Evolutionary conservation across 345 rosid genomes (phyloP), one percentile per base, ranked within the genome.

Genomic region (Tarenaya hassleriana): DNA sequence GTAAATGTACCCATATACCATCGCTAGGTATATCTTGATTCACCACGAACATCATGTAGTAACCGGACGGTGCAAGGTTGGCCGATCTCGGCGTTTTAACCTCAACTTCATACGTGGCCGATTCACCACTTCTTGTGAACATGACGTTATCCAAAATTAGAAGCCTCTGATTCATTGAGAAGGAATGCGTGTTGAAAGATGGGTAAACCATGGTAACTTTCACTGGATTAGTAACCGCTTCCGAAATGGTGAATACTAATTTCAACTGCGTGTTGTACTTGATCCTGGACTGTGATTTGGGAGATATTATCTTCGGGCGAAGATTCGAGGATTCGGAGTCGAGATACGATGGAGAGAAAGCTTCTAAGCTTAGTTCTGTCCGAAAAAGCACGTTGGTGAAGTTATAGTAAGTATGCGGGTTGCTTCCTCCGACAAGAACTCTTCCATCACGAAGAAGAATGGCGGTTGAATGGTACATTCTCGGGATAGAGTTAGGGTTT

Each of bases 381-480:
- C 91, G 96, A 11, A 72, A 90, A 31, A 77, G 52, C 0, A 74
- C 88, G 5, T 71, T 75, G 0, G 74, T 74, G 69, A 84, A 90
- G 10, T 72, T 62, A 38, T 90, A 90, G 12, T 32, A 53, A 9
- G 34, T 20, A 48, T 90, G 82, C 19, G 97, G 78, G 38, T 89
- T 86, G 71, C 97, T 89, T 32, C 97, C 95, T 3, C 88, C 95
- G 7, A 86, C 91, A 1, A 90, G 80, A 24, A 84, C 77, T 17
- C 85, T 67, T 7, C 97, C 96, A 20, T 90, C 95, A 0, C 88
- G 84, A 10, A 86, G 77, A 19, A 90, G 66, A 16, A 57, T 12
- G 12, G 94, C 91, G 0, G 97, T 31, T 24, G 97, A 86, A 24
- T 90, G 97, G 62, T 90, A 90, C 97, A 90, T 65, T 58, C 95